Evolutionary conservation across 2,329 filamentous ascomycete species (phyloP).

Genomic region (Stagonosporopsis vannaccii): DNA sequence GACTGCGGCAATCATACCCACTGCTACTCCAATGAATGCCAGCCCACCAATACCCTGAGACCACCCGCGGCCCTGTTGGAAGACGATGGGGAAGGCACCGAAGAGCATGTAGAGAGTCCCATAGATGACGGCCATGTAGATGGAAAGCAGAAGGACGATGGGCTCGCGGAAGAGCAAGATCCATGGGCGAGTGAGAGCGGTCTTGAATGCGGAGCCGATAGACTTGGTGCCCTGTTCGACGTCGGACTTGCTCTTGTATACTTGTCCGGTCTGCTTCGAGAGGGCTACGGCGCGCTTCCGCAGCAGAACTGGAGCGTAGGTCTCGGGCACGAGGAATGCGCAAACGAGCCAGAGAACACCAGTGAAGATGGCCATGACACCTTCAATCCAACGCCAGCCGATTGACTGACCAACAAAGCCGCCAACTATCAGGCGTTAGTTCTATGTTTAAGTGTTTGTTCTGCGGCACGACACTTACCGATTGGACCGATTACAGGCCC

Average conservation of each 20-base stretch:
- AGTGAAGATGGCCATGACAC: slow-evolving; percentile 64
- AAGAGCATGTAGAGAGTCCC: slow-evolving; percentile 58
- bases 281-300: slow-evolving; percentile 66
- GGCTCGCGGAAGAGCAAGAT: slow-evolving; percentile 31
- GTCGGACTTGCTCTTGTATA: slow-evolving; percentile 58
- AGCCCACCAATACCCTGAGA: slow-evolving; percentile 50
- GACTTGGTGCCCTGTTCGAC: slow-evolving; percentile 13
- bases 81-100: slow-evolving; percentile 57
- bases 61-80: slow-evolving; percentile 44
- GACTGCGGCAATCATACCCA: slow-evolving; percentile 26
- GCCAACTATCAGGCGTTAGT: slow-evolving; percentile 46
- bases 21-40: slow-evolving; percentile 31
- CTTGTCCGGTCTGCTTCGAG: slow-evolving; percentile 65
- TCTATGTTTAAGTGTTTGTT: background rate
- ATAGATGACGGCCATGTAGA: slow-evolving; percentile 47
- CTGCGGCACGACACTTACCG: background rate
- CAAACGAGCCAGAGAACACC: slow-evolving; percentile 45
- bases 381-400: slow-evolving; percentile 39
- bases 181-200: slow-evolving; percentile 36
- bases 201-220: slow-evolving; percentile 3
- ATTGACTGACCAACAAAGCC: slow-evolving; percentile 21
- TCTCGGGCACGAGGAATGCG: slow-evolving; percentile 61
- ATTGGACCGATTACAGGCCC: slow-evolving; percentile 59
- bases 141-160: slow-evolving; percentile 27
- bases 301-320: slow-evolving; percentile 66